A percentile compares a stretch with the other conserved stretches of the same genome.
These are phyloP conservation scores for Hagleromyces aurorensis DNA, from an alignment of 805 yeast species.

Conservation along the genomic window DNA sequence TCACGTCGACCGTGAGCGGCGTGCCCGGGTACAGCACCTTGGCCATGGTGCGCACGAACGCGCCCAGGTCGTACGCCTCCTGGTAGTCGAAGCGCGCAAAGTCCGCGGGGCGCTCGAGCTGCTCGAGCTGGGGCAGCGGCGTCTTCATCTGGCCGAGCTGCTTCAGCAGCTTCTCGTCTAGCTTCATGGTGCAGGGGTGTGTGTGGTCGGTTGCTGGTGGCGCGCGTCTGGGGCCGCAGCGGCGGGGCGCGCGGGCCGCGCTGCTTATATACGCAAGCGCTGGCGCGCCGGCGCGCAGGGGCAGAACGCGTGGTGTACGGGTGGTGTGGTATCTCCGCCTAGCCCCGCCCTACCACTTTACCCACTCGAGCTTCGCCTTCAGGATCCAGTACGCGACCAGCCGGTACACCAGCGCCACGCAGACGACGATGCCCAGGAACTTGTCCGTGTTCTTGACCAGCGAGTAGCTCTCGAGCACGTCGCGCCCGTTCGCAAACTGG, in stretches of 20 bases:
- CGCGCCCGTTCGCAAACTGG: conserved; percentile 43
- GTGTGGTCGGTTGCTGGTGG: too few relatives aligned
- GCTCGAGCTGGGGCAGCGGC: conserved; percentile 6
- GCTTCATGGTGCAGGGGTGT: too few relatives aligned
- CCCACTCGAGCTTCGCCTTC: conserved; percentile 26
- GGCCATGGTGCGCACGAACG: conserved; percentile 34
- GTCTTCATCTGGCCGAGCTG: conserved; percentile 4
- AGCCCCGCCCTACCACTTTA: conserved; percentile 20
- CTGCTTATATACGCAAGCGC: too few relatives aligned
- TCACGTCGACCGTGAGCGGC: conserved; percentile 41
- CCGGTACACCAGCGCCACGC: conserved; percentile 25
- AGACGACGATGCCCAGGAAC: conserved; percentile 31
- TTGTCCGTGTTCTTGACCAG: conserved; percentile 34
- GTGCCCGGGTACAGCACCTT: conserved; percentile 23
- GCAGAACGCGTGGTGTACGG: too few relatives aligned
- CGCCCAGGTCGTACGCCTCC: conserved; percentile 42
- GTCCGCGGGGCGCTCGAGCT: conserved; percentile 2
- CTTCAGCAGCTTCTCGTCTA: conserved; percentile 5
- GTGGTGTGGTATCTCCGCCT: too few relatives aligned
- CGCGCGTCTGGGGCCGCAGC: too few relatives aligned
- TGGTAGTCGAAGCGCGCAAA: conserved; percentile 23
- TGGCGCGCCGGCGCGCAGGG: too few relatives aligned
- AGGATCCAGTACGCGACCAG: conserved; percentile 18
- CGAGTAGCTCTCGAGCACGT: conserved; percentile 46
- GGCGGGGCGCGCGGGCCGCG: too few relatives aligned